These are phyloP conservation scores for Zygoascus tannicola DNA, from an alignment of 805 yeast species.

Conservation along the genomic window DNA sequence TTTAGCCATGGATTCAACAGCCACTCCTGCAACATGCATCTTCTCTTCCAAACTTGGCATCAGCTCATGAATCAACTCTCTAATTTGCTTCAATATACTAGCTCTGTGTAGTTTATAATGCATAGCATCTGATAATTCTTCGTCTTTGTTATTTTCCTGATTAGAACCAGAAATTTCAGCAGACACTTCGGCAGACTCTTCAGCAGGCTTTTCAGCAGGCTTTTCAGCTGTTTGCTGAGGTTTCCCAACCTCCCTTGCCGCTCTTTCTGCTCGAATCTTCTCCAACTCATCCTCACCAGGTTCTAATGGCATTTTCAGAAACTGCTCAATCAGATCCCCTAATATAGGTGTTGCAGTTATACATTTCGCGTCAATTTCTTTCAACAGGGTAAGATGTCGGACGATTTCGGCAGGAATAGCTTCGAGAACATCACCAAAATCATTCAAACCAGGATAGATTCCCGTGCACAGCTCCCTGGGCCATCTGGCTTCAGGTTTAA, in stretches of 20 bases:
- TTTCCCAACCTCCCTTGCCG: neutral
- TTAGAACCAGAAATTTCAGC: constrained; percentile 4
- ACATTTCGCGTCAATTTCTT: constrained; percentile 94
- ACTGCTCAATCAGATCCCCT: constrained; percentile 41
- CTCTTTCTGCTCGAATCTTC: neutral
- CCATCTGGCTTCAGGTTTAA: neutral
- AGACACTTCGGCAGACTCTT: neutral
- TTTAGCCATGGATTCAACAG: constrained; percentile 64
- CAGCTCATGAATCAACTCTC: constrained; percentile 46
- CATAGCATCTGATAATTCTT: constrained; percentile 13
- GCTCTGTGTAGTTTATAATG: constrained; percentile 16
- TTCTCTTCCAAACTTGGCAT: constrained; percentile 93
- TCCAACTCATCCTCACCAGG: constrained; percentile 6
- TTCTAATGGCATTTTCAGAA: constrained; percentile 32
- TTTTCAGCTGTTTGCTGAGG: neutral
- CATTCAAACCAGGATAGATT: constrained; percentile 79
- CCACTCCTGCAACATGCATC: constrained; percentile 92
- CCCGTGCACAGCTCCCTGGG: constrained; percentile 7
- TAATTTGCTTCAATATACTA: constrained; percentile 29
- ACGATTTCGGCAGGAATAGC: constrained; percentile 80
- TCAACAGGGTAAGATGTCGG: constrained; percentile 74
- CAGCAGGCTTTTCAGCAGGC: neutral
- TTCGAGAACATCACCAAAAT: constrained; percentile 81
- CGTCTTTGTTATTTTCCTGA: constrained; percentile 5
- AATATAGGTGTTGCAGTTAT: constrained; percentile 63